Evolutionary conservation across 192 early-diverging fungal genomes (phyloP).

Genomic region (Phycomyces blakesleeanus): DNA sequence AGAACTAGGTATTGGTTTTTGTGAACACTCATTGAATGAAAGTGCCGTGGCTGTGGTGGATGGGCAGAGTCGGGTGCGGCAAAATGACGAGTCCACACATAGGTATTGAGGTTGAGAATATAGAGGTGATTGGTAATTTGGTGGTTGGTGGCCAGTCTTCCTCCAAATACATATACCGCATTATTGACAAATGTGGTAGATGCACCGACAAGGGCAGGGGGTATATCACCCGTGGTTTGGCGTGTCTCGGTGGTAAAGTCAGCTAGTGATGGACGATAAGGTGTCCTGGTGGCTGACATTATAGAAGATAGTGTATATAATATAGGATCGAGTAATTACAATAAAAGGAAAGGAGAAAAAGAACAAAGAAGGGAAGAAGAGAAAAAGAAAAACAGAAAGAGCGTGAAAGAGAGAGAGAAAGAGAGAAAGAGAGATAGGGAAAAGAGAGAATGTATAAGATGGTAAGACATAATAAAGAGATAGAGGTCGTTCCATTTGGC

Average conservation of each 20-base stretch:
- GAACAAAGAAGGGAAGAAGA: no score
- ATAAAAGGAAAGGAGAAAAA: neutral
- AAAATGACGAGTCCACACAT: slow-evolving; percentile 54
- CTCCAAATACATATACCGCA: slow-evolving; percentile 67
- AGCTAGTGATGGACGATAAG: slow-evolving; percentile 42
- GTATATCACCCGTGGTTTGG: slow-evolving; percentile 60
- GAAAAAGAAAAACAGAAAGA: no score
- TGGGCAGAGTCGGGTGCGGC: slow-evolving; percentile 30
- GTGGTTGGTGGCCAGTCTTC: slow-evolving; percentile 57
- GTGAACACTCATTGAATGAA: slow-evolving; percentile 66
- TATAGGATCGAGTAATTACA: slow-evolving; percentile 1
- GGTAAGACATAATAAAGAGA: neutral
- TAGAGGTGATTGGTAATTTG: slow-evolving; percentile 68
- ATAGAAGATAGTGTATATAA: neutral
- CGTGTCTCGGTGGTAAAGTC: slow-evolving; percentile 44
- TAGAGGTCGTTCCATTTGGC: no score
- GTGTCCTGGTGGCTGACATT: neutral
- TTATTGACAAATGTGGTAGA: slow-evolving; percentile 58
- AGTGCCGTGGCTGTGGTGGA: slow-evolving; percentile 55
- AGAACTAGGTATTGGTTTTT: slow-evolving; percentile 60
- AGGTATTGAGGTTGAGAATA: slow-evolving; percentile 55
- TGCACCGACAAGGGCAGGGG: slow-evolving; percentile 65
- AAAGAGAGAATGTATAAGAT: neutral
- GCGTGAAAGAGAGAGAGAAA: neutral
- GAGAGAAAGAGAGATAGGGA: no score